A percentile compares a stretch with the other conserved stretches of the same genome.
Conservation (phyloP, 306 rosid genomes). For the Castanea sativa region DNA sequence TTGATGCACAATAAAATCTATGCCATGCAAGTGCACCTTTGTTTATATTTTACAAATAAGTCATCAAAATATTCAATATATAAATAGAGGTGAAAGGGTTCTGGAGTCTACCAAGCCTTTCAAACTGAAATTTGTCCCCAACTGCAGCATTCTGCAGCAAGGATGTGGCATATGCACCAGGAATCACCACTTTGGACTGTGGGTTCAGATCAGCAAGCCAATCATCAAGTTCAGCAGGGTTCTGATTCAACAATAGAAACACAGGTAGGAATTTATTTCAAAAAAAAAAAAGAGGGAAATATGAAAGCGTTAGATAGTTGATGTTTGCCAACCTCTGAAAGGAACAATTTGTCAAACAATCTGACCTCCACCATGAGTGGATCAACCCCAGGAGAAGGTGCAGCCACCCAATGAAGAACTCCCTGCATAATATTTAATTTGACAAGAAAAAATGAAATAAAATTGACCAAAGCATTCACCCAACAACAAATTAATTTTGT, state of each 20-base stretch:
- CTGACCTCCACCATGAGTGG: conserved; percentile 87
- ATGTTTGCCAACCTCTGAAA: conserved; percentile 67
- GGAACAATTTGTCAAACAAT: conserved; percentile 80
- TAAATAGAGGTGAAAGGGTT: conserved; percentile 1
- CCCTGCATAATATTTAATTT: conserved; percentile 47
- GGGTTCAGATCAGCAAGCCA: conserved; percentile 91
- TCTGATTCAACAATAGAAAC: conserved; percentile 41
- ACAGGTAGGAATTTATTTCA: not conserved
- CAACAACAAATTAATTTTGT: conserved; percentile 1
- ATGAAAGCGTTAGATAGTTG: not conserved
- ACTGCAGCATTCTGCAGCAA: conserved; percentile 47
- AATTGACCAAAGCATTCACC: not conserved
- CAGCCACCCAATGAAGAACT: conserved; percentile 92
- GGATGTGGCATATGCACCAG: conserved; percentile 66
- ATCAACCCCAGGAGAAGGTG: conserved; percentile 79
- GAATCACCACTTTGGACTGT: conserved; percentile 57
- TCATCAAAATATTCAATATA: not conserved
- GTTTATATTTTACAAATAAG: not conserved
- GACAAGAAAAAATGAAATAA: not conserved
- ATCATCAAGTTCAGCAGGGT: conserved; percentile 90
- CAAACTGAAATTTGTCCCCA: conserved; percentile 87
- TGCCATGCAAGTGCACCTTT: conserved; percentile 1
- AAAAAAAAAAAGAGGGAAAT: not conserved
- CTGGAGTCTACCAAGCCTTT: conserved; percentile 75
- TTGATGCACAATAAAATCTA: not conserved